Evolutionary conservation across 129 eudicot species (phyloP).

Genomic region (Helianthus tuberosus): DNA sequence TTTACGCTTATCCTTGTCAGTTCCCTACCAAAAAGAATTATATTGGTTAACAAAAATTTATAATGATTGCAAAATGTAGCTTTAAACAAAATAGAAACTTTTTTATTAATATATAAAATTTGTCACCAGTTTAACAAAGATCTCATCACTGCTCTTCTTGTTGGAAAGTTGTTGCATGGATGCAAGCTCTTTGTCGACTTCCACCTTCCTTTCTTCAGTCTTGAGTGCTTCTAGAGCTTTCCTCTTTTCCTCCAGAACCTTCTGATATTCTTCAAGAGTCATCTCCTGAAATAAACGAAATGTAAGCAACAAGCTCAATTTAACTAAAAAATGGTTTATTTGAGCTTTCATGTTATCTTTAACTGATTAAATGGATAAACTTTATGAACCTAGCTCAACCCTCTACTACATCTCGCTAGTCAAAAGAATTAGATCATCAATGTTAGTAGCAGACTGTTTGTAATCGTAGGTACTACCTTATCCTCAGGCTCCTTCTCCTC

Average conservation of each 20-base stretch:
- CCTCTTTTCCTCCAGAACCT: conserved; percentile 88
- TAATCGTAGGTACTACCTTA: conserved; percentile 48
- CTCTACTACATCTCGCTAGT: not conserved
- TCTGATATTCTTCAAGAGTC: conserved; percentile 96
- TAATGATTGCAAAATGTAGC: not conserved
- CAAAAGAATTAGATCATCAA: not conserved
- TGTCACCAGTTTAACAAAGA: conserved; percentile 75
- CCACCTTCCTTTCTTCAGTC: conserved; percentile 91
- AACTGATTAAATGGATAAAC: not conserved
- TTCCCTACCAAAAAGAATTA: conserved; percentile 47
- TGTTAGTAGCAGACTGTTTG: not conserved
- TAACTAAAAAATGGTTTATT: not conserved
- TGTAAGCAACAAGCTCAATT: not conserved
- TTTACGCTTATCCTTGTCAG: conserved; percentile 87
- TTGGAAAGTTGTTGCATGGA: conserved; percentile 86
- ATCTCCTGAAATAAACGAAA: conserved; percentile 57
- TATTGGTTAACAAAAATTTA: not conserved
- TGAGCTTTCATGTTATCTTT: not conserved
- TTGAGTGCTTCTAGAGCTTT: conserved; percentile 73
- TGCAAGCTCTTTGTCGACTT: conserved; percentile 66
- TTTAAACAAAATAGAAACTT: not conserved
- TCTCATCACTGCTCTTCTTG: conserved; percentile 71
- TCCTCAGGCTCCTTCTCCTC: conserved; percentile 84
- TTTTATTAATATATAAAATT: not conserved
- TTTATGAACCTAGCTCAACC: not conserved